These are phyloP conservation scores for Aspergillus fijiensis DNA, from an alignment of 2,329 filamentous ascomycete species.

Conservation along the genomic window DNA sequence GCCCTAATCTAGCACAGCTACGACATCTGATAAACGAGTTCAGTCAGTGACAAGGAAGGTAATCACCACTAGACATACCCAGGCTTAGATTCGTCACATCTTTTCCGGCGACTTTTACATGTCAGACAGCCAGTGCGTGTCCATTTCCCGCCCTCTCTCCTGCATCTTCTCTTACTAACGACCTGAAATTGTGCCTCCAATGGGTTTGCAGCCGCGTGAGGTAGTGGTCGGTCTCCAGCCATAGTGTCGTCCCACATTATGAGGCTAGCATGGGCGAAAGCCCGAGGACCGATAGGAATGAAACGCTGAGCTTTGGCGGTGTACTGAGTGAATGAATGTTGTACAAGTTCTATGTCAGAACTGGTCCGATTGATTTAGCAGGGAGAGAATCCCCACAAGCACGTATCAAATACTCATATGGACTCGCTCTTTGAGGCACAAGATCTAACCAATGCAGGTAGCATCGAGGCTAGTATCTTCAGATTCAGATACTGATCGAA, in stretches of 20 bases:
- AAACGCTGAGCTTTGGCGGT: too few species aligned
- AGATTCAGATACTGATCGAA: too few species aligned
- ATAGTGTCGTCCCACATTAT: not conserved
- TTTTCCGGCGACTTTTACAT: conserved; percentile 40
- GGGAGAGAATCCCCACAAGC: too few species aligned
- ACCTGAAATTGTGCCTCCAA: not conserved
- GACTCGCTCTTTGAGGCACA: too few species aligned
- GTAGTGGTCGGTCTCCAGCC: not conserved
- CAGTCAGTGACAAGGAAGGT: not conserved
- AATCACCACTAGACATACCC: conserved; percentile 22
- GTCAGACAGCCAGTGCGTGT: conserved; percentile 43
- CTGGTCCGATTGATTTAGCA: too few species aligned
- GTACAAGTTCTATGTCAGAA: too few species aligned
- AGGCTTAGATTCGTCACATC: conserved; percentile 40
- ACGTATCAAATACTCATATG: too few species aligned
- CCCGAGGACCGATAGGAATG: too few species aligned
- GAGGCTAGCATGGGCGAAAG: not conserved
- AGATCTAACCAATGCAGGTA: too few species aligned
- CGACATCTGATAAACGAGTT: conserved; percentile 27
- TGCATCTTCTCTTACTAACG: conserved; percentile 21
- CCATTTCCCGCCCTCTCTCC: conserved; percentile 34
- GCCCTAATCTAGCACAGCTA: conserved; percentile 35
- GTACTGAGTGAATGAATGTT: too few species aligned
- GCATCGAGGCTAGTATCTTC: too few species aligned
- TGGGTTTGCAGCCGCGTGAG: not conserved